Conservation (phyloP, 768 basidiomycete genomes). For the Mrakia hoshinonis region DNA sequence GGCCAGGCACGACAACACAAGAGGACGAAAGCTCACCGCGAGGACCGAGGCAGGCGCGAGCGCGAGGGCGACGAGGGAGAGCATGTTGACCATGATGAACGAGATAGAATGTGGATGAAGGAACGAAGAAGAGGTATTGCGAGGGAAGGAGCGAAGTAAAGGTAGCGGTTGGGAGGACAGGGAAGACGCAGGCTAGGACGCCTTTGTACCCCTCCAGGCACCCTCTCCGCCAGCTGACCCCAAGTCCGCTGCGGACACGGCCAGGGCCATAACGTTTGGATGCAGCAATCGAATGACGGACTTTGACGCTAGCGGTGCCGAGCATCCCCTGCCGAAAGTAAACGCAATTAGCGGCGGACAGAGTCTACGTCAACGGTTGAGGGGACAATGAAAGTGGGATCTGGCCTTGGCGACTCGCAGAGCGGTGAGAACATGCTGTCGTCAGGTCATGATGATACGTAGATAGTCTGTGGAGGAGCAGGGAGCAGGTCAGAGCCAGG, state of each 20-base stretch:
- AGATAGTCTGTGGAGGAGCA: neutral
- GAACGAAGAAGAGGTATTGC: neutral
- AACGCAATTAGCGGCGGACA: no score
- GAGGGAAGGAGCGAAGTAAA: constrained; percentile 33
- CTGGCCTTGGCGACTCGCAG: neutral
- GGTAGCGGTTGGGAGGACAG: constrained; percentile 29
- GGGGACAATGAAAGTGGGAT: neutral
- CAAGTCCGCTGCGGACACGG: no score
- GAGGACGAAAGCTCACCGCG: neutral
- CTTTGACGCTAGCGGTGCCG: no score
- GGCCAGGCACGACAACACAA: neutral
- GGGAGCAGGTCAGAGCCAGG: neutral
- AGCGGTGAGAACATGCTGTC: neutral
- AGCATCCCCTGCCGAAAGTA: no score
- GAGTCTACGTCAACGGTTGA: no score
- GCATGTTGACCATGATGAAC: constrained; percentile 29
- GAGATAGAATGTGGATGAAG: no score
- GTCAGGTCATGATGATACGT: neutral
- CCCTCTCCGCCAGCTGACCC: no score
- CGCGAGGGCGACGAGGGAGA: neutral
- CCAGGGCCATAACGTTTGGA: no score
- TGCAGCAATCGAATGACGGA: no score
- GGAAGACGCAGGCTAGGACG: constrained; percentile 33
- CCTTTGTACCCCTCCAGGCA: no score
- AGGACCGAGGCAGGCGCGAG: no score